phyloP scores from a whole-genome alignment of 2,329 filamentous ascomycete genomes.

The Ophiostoma piceae region DNA sequence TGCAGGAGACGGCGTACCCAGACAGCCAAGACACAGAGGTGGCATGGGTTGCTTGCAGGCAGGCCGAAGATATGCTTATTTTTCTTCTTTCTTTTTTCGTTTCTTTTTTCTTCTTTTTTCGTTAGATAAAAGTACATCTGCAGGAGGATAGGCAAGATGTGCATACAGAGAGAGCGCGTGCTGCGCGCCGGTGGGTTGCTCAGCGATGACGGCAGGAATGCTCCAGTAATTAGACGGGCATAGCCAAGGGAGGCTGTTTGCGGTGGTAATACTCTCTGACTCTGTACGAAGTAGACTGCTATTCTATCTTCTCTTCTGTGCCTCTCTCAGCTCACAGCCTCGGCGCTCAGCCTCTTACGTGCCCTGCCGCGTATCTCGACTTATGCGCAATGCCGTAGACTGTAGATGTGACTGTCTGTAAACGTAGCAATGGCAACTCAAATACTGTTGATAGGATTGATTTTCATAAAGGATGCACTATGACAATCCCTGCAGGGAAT shows the following conservation, averaged over 20 bases:
- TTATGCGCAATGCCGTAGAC: background rate
- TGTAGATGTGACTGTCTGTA: background rate
- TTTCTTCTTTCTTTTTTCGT: background rate
- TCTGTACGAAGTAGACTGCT: too few species aligned
- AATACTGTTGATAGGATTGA: background rate
- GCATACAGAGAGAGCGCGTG: background rate
- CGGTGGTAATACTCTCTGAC: background rate
- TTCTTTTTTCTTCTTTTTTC: too few species aligned
- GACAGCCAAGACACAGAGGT: background rate
- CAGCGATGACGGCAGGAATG: background rate
- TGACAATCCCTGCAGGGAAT: slow-evolving; percentile 1
- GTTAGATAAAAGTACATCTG: too few species aligned
- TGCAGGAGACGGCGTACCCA: background rate
- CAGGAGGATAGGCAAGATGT: too few species aligned
- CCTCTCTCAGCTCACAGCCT: background rate
- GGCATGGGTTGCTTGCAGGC: background rate
- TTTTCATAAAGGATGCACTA: background rate
- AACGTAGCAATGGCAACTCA: too few species aligned
- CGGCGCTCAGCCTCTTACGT: background rate
- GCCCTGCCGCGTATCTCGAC: background rate
- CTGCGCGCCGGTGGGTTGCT: background rate
- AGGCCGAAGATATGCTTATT: background rate
- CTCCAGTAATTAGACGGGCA: background rate
- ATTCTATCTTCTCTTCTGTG: too few species aligned
- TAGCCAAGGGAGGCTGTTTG: background rate